A percentile compares a stretch with the other conserved stretches of the same genome.
Evolutionary conservation across 2,329 filamentous ascomycete species (phyloP).

Genomic region (Fonsecaea multimorphosa): DNA sequence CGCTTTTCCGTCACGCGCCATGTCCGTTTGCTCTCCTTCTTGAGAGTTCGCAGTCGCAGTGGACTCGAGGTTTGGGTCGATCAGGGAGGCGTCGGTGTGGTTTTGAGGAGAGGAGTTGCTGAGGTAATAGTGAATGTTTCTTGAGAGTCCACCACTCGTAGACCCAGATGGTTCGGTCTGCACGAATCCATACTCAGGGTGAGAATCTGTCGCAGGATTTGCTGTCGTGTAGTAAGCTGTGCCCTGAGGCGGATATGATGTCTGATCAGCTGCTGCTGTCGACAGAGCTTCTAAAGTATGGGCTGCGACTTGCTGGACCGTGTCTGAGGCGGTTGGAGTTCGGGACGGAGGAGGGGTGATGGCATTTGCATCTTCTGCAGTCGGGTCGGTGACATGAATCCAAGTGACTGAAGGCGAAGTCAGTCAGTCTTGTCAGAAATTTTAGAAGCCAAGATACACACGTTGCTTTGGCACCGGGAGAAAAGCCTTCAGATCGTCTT

Average conservation of each 20-base stretch:
- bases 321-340: constrained; percentile 20
- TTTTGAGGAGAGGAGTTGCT: constrained; percentile 20
- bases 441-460: constrained; percentile 13
- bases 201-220: constrained; percentile 19
- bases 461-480: constrained; percentile 33
- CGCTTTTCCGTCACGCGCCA: neutral
- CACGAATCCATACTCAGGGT: constrained; percentile 35
- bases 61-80: constrained; percentile 36
- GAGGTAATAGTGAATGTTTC: constrained; percentile 23
- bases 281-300: constrained; percentile 34
- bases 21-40: constrained; percentile 9
- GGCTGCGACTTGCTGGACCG: constrained; percentile 33
- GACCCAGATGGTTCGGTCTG: constrained; percentile 11
- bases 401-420: constrained; percentile 32
- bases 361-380: constrained; percentile 25
- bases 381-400: constrained; percentile 32
- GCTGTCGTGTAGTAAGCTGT: constrained; percentile 35
- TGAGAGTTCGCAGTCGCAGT: constrained; percentile 21
- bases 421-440: constrained; percentile 3
- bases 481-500: constrained; percentile 28
- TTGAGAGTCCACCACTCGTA: constrained; percentile 13
- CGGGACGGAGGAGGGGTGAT: constrained; percentile 22
- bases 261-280: constrained; percentile 30
- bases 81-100: constrained; percentile 31
- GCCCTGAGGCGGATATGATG: constrained; percentile 28